Base-by-base conservation (phyloP, 192 early-diverging fungal species). In the Rhizophlyctis rosea region DNA sequence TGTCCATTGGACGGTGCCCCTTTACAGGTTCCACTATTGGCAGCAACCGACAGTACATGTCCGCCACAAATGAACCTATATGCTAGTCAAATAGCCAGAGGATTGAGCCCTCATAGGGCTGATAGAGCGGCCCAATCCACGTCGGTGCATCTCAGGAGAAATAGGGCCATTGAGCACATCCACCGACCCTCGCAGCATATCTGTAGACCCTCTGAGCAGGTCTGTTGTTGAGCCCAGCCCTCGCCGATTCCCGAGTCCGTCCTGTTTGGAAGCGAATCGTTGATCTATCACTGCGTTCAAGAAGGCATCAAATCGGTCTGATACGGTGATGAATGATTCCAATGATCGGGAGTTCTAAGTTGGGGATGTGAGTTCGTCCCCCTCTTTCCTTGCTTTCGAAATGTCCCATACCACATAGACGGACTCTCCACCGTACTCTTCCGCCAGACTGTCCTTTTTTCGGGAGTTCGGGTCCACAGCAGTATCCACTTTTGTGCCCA, bases 401-500 rank as follows among this genome's bases (percentile, higher is more conserved):
- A 34, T 16, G 31, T 52, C 47, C 14, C 11, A 30, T 69, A 69
- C 67, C 67, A 69, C 32, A 5, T 18, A 47, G 21, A 69, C 52
- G 32, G 53, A 56, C 5, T 69, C 62, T 0, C 61, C 60, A 3
- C 56, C 54, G 33, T 64, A 69, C 30, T 69, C 67, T 29, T 69
- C 67, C 13, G 67, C 59, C 21, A 69, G 34, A 39, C 62, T 69
- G 2, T 25, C 59, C 23, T 57, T 39, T 47, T 53, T 53, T 30
- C 54, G 32, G n/a, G 24, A 13, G 16, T 23, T 4, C 13, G 29
- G 29, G 47, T 51, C 61, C 4, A n/a, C 14, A 1, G 35, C 31
- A 30, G 67, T 25, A 50, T 71, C 70, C 14, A 55, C n/a, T 34
- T 71, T 71, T 5, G 70, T 71, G 3, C 70, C 70, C 21, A 71